Percentiles rank a stretch among this genome's conserved stretches.
phyloP scores from a whole-genome alignment of 2,329 filamentous ascomycete species.

The Thermoascus crustaceus region DNA sequence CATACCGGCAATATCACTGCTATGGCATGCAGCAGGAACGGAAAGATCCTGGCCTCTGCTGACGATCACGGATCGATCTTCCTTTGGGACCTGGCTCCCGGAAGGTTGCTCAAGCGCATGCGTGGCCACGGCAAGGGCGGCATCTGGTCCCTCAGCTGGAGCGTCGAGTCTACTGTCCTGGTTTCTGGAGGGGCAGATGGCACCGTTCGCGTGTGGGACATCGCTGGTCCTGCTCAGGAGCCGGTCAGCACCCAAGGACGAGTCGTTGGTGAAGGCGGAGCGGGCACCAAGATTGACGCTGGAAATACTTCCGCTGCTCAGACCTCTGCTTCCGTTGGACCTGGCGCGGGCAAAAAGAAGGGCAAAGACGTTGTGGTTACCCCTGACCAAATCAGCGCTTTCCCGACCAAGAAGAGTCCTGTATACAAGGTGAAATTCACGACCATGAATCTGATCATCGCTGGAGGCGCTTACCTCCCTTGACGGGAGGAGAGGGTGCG shows the following conservation, averaged over 20 bases:
- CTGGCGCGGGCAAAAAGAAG: conserved; percentile 55
- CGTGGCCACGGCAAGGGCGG: conserved; percentile 88
- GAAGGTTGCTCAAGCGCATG: conserved; percentile 80
- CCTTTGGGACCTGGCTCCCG: conserved; percentile 88
- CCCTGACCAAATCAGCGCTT: conserved; percentile 88
- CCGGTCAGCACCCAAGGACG: conserved; percentile 50
- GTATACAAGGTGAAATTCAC: conserved; percentile 92
- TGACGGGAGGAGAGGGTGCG: conserved; percentile 13
- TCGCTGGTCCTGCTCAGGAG: conserved; percentile 60
- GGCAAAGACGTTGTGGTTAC: conserved; percentile 84
- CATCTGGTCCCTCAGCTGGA: conserved; percentile 89
- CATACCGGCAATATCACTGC: conserved; percentile 82
- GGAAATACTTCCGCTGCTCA: conserved; percentile 40
- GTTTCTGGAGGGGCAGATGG: conserved; percentile 86
- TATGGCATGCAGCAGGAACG: conserved; percentile 76
- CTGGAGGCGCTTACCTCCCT: conserved; percentile 63
- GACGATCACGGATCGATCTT: conserved; percentile 85
- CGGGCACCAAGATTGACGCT: conserved; percentile 44
- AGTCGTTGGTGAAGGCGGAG: conserved; percentile 41
- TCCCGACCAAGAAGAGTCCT: conserved; percentile 91
- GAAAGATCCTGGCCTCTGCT: conserved; percentile 82
- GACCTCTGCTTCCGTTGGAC: conserved; percentile 38
- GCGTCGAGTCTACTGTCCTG: conserved; percentile 81
- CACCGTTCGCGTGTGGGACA: conserved; percentile 91
- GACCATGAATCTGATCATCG: conserved; percentile 86